Evolutionary conservation across 2,329 filamentous ascomycete species (phyloP).

Genomic region (Mollisia scopiformis): DNA sequence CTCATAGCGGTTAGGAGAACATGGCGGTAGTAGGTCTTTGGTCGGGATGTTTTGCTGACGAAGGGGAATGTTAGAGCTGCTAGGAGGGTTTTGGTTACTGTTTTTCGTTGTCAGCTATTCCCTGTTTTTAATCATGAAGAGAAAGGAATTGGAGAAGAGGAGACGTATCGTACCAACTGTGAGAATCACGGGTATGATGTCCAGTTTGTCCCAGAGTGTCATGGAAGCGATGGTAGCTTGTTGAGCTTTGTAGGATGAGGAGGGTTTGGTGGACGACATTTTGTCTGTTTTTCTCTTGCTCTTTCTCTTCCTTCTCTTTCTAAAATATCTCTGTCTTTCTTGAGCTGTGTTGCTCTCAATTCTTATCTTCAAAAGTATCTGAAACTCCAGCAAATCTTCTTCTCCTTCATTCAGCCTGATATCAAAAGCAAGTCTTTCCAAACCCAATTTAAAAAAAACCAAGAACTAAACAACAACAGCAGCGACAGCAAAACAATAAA

Average conservation of each 20-base stretch:
- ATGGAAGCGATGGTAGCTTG: slow-evolving; percentile 17
- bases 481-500: too few relatives aligned
- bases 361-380: background rate
- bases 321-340: background rate
- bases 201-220: slow-evolving; percentile 29
- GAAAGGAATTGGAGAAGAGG: background rate
- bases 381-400: too few relatives aligned
- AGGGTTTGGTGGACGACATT: background rate
- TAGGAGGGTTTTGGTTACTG: background rate
- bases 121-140: background rate
- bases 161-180: slow-evolving; percentile 17
- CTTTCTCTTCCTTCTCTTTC: background rate
- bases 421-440: too few relatives aligned
- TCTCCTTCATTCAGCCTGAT: too few relatives aligned
- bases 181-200: slow-evolving; percentile 19
- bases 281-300: background rate
- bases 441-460: too few relatives aligned
- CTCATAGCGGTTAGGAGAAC: slow-evolving; percentile 24
- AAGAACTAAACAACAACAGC: too few relatives aligned
- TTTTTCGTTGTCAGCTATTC: background rate
- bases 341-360: background rate
- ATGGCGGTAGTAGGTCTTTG: slow-evolving; percentile 23
- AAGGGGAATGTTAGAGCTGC: background rate
- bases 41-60: slow-evolving; percentile 15
- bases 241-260: slow-evolving; percentile 27